Evolutionary conservation across 371 early-diverging fungal species (phyloP).

Genomic region (Syncephalis fuscata): DNA sequence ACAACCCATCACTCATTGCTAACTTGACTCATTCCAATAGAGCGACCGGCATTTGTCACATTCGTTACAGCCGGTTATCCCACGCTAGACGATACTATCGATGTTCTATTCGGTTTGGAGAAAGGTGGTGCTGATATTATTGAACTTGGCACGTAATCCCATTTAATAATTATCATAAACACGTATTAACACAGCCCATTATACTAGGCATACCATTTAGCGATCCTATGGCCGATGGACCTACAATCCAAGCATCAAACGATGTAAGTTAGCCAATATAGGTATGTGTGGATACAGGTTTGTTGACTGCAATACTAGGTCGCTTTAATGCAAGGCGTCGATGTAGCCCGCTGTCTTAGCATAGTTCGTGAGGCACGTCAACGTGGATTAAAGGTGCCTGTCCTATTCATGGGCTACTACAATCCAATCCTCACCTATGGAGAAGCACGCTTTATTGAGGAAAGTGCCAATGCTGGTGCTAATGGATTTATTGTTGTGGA

Average conservation of each 20-base stretch:
- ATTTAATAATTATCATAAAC: background rate
- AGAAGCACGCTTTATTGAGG: conserved; percentile 61
- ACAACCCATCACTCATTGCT: background rate
- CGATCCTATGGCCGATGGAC: conserved; percentile 95
- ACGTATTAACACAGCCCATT: background rate
- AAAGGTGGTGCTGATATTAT: conserved; percentile 91
- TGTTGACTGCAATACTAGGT: conserved; percentile 18
- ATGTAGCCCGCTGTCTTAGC: conserved; percentile 60
- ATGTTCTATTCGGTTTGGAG: conserved; percentile 69
- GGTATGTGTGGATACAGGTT: background rate
- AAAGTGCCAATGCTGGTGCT: conserved; percentile 69
- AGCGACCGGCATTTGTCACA: conserved; percentile 79
- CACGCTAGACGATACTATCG: conserved; percentile 50
- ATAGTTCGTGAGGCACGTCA: conserved; percentile 66
- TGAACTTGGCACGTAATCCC: conserved; percentile 59
- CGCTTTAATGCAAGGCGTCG: conserved; percentile 60
- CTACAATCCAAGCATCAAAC: conserved; percentile 84
- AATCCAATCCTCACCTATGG: conserved; percentile 91
- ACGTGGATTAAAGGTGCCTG: conserved; percentile 72
- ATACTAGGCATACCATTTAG: conserved; percentile 84
- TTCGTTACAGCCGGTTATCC: conserved; percentile 92
- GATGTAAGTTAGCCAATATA: conserved; percentile 29
- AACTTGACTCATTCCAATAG: conserved; percentile 12
- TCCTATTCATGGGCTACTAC: conserved; percentile 96
- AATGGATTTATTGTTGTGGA: conserved; percentile 96